Evolutionary conservation across 1,284 basidiomycete species (phyloP), one percentile per base, ranked within the genome.

Genomic region (Tremellales sp.): DNA sequence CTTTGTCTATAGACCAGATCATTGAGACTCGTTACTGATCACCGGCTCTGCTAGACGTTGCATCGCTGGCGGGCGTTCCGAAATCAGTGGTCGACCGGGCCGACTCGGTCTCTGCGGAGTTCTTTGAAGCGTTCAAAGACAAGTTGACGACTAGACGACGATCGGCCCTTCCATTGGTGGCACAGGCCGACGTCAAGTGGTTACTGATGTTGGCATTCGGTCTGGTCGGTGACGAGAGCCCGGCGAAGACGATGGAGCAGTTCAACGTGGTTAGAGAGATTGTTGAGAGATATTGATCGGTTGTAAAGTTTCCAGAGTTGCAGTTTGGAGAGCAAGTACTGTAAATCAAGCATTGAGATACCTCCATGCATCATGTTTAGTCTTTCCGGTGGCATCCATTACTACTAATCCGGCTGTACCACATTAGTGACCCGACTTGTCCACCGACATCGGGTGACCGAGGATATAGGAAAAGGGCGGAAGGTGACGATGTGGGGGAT

Each of bases 161-260:
- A 63, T 81, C 57, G 74, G 56, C 78, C 39, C 74, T 94, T 22
- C 82, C 91, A 0, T 76, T 92, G 2, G 79, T 81, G 28, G 81
- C 82, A 0, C 90, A 92, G 65, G 88, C 90, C 1, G 90, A 95
- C 70, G 91, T 93, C 64, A 82, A 79, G 1, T 92, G 85, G 71
- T 76, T 94, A 40, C 48, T 70, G 34, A 60, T 53, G 44, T 43
- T 39, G 5, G 32, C 24, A 4, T 25, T 19, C 18, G 48, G 22
- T 26, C 39, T 37, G 4, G 35, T 16, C 2, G 43, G 40, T n/a
- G 16, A 43, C 14, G 27, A 44, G 33, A 36, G 26, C 16, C 22
- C 24, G 31, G 48, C 35, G 13, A 42, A 40, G 6, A 18, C 24
- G 34, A n/a, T 3, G 13, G 50, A 59, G 46, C 64, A 67, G 57